These are phyloP conservation scores for Chloranthus sessilifolius DNA, from an alignment of 164 flowering plant species.

Conservation along the genomic window DNA sequence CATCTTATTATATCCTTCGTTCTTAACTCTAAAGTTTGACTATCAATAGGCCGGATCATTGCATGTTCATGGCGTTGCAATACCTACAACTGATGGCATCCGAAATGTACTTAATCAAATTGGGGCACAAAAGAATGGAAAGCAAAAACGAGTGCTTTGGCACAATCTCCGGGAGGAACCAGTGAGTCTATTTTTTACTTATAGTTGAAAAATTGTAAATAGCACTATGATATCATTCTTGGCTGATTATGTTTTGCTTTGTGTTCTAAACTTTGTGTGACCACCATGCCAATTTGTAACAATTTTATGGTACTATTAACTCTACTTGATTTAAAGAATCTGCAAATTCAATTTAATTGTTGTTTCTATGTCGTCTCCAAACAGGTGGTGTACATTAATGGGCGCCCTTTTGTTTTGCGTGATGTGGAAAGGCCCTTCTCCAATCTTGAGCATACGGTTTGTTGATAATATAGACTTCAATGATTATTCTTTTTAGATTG, in stretches of 20 bases:
- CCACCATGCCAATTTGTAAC: too few relatives aligned
- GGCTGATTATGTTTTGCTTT: neutral
- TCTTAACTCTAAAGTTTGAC: neutral
- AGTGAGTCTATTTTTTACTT: constrained; percentile 27
- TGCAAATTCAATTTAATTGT: neutral
- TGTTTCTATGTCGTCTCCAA: constrained; percentile 5
- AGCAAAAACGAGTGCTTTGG: constrained; percentile 65
- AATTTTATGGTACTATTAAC: neutral
- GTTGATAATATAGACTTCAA: constrained; percentile 10
- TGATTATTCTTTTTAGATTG: neutral
- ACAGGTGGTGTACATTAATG: constrained; percentile 91
- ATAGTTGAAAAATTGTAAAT: neutral
- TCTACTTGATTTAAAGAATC: too few relatives aligned
- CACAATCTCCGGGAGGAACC: constrained; percentile 93
- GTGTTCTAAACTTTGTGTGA: too few relatives aligned
- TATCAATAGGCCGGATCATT: constrained; percentile 56
- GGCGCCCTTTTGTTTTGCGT: constrained; percentile 97
- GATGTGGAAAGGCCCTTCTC: constrained; percentile 94
- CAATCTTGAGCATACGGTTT: constrained; percentile 92
- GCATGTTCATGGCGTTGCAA: constrained; percentile 93
- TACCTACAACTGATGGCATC: constrained; percentile 79
- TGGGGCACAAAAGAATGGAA: constrained; percentile 61
- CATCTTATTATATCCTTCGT: neutral
- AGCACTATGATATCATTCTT: neutral
- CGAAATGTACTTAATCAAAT: constrained; percentile 79